phyloP scores from a whole-genome alignment of 805 yeast species.

The Candida odintsovae region DNA sequence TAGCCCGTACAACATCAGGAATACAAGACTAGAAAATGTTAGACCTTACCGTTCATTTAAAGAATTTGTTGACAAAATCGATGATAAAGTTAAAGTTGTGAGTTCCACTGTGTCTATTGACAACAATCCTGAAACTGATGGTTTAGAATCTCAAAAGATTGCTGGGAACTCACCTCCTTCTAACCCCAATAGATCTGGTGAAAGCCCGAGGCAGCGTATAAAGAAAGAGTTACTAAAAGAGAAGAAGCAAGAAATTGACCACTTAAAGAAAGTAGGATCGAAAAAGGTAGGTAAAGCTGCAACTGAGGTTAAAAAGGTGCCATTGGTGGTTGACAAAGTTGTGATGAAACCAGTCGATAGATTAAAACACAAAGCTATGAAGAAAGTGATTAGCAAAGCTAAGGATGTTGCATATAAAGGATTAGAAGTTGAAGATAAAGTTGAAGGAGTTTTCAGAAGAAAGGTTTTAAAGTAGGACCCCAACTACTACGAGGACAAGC shows the following conservation, averaged over 20 bases:
- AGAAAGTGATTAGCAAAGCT: background rate
- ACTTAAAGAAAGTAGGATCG: conserved; percentile 4
- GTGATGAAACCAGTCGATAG: conserved; percentile 1
- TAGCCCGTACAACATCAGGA: conserved; percentile 15
- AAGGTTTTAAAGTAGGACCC: background rate
- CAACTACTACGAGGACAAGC: background rate
- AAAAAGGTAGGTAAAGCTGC: conserved; percentile 1
- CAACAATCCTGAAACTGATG: conserved; percentile 1
- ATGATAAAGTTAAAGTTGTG: conserved; percentile 10
- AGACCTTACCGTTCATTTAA: conserved; percentile 9
- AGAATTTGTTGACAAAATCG: conserved; percentile 8
- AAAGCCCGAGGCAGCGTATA: background rate
- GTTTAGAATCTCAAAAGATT: conserved; percentile 7
- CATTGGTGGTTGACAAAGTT: conserved; percentile 1
- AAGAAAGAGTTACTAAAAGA: background rate
- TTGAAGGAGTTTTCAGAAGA: background rate
- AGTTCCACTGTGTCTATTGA: conserved; percentile 5
- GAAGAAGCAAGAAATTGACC: background rate
- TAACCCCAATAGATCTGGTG: conserved; percentile 5
- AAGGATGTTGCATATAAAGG: background rate
- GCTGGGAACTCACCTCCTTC: conserved; percentile 19
- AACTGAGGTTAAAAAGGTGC: conserved; percentile 2
- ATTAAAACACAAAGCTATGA: background rate
- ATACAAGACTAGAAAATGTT: conserved; percentile 3
- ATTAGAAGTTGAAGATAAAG: background rate